A percentile compares a stretch with the other conserved stretches of the same genome.
Evolutionary conservation across 1,284 basidiomycete species (phyloP).

Genomic region (Naganishia sp.): DNA sequence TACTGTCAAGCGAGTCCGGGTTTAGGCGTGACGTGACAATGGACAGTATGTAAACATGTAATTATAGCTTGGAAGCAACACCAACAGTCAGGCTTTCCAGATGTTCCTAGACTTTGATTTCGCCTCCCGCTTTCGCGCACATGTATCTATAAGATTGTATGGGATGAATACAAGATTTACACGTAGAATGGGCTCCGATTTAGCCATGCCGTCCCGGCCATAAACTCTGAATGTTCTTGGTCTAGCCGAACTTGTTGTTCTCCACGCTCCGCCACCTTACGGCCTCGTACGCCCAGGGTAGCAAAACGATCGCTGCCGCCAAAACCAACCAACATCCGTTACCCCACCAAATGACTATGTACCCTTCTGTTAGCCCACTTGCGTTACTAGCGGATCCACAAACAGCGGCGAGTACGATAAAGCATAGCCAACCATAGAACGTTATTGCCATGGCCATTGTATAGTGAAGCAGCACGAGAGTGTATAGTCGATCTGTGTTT

Average conservation of each 20-base stretch:
- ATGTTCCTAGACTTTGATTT: slow-evolving; percentile 2
- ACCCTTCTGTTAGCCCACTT: neutral
- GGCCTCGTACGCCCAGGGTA: slow-evolving; percentile 27
- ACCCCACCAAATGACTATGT: slow-evolving; percentile 30
- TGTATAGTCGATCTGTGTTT: slow-evolving; percentile 27
- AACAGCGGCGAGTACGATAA: slow-evolving; percentile 19
- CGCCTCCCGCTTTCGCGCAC: slow-evolving; percentile 6
- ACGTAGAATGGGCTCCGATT: neutral
- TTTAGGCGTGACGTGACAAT: neutral
- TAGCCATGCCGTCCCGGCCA: too few species aligned
- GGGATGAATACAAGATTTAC: neutral
- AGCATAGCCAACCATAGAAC: slow-evolving; percentile 25
- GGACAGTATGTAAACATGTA: slow-evolving; percentile 7
- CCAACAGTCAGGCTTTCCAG: neutral
- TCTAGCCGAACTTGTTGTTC: slow-evolving; percentile 10
- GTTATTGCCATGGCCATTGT: slow-evolving; percentile 16
- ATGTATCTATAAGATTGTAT: slow-evolving; percentile 3
- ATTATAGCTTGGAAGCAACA: neutral
- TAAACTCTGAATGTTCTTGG: neutral
- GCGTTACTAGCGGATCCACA: slow-evolving; percentile 23
- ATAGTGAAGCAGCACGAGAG: slow-evolving; percentile 25
- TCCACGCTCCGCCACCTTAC: slow-evolving; percentile 30
- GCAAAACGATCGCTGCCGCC: slow-evolving; percentile 9
- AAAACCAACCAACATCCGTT: slow-evolving; percentile 20
- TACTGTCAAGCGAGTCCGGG: slow-evolving; percentile 23